Base-by-base conservation (phyloP, 306 rosid genomes). In the Quercus agrifolia region DNA sequence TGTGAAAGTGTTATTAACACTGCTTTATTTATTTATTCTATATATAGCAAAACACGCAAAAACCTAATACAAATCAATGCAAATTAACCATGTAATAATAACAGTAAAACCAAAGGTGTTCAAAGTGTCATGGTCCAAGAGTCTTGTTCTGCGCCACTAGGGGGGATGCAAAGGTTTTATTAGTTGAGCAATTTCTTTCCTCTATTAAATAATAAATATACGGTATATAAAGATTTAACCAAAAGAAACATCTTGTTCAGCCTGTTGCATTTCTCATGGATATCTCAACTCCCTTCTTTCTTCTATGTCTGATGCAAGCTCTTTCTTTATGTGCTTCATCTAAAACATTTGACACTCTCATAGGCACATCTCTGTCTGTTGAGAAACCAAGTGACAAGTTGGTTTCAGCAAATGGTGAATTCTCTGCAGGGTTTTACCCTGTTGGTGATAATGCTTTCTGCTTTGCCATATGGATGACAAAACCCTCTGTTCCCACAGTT, bases 361-460 rank as follows among this genome's bases (percentile, higher is more conserved):
- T 61, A 72, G 66, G 81, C 5, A 86, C 83, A 0, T 89, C 87
- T 54, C 82, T 89, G 5, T 86, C 83, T 0, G 85, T 83, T 5
- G 93, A 86, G 69, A 75, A 82, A 72, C 82, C 83, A 28, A 76
- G 1, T 3, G 82, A 87, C 31, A 75, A 25, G 11, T 77, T 87
- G 4, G 21, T 71, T 20, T 91, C 93, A 20, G 4, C 85, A 11
- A 78, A 83, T 7, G 87, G 86, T 0, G 85, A 70, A 18, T 91
- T 87, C 89, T 63, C 87, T 0, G 90, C 91, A 0, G 90, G 90
- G 0, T 91, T 87, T 78, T 74, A 74, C 10, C 66, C 64, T 2
- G 88, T 91, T 0, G 96, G 91, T 0, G 81, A 81, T 2, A 91
- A 89, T 38, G 44, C 44, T 38, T 38, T 38, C 2, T 38, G 44